A percentile compares a stretch with the other conserved stretches of the same genome.
These are phyloP conservation scores for Phytophthora megakarya DNA, from an alignment of 352 stramenopile genomes.

Conservation along the genomic window DNA sequence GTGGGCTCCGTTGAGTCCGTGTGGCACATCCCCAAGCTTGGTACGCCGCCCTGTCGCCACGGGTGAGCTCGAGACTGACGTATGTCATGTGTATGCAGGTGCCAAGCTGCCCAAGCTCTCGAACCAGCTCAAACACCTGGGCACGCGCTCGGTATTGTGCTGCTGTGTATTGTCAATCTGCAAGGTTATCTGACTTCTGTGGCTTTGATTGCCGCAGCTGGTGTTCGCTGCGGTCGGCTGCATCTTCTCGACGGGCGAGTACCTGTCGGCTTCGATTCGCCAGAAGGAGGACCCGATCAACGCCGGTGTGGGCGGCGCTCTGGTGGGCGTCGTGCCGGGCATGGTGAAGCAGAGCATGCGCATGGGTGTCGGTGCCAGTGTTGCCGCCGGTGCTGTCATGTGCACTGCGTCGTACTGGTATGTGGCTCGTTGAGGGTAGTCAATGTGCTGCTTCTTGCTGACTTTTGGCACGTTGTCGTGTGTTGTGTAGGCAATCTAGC, in stretches of 20 bases:
- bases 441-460: neutral
- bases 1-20: conserved; percentile 83
- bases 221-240: conserved; percentile 71
- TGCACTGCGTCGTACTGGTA: conserved; percentile 72
- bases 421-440: conserved; percentile 2
- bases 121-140: conserved; percentile 81
- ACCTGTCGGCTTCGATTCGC: conserved; percentile 62
- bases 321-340: conserved; percentile 70
- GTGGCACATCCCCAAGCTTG: conserved; percentile 88
- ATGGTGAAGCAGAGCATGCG: conserved; percentile 82
- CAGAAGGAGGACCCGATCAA: conserved; percentile 79
- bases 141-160: conserved; percentile 60
- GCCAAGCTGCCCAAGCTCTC: conserved; percentile 84
- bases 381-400: conserved; percentile 54
- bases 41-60: conserved; percentile 53
- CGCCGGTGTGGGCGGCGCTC: conserved; percentile 61
- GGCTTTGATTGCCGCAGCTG: conserved; percentile 41
- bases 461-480: conserved; percentile 1
- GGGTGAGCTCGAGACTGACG: neutral
- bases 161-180: neutral
- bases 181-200: conserved; percentile 18
- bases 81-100: conserved; percentile 36
- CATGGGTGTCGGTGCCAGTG: conserved; percentile 51
- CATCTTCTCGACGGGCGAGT: conserved; percentile 74
- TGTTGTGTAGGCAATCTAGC: conserved; percentile 41